phyloP scores from a whole-genome alignment of 2,329 filamentous ascomycete genomes.

The Ophiostoma montium region DNA sequence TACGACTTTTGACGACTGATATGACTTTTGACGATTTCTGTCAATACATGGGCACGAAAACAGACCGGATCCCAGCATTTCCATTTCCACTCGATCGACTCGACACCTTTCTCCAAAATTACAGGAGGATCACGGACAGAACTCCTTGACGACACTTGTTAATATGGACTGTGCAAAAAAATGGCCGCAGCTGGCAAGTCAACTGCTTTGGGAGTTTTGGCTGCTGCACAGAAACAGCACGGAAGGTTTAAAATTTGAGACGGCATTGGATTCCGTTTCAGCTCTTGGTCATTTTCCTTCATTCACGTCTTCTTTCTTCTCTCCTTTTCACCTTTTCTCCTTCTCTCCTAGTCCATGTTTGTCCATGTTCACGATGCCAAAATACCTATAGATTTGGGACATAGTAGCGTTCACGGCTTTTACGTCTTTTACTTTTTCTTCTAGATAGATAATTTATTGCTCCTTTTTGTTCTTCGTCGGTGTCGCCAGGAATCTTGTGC shows the following conservation, averaged over 20 bases:
- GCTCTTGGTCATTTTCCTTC: not conserved
- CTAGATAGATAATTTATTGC: not conserved
- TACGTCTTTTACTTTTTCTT: not conserved
- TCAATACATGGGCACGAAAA: not conserved
- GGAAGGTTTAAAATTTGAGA: too few species aligned
- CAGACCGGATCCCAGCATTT: not conserved
- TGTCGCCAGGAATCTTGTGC: too few species aligned
- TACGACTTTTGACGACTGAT: not conserved
- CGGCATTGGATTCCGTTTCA: not conserved
- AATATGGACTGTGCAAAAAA: too few species aligned
- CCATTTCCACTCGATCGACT: not conserved
- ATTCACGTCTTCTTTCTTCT: not conserved
- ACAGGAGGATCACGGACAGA: too few species aligned
- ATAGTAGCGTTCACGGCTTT: slow-evolving; percentile 3
- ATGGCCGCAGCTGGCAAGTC: too few species aligned
- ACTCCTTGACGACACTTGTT: too few species aligned
- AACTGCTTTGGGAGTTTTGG: too few species aligned
- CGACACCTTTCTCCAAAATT: not conserved
- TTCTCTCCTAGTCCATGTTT: slow-evolving; percentile 7
- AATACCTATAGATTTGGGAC: slow-evolving; percentile 12
- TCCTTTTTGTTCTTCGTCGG: not conserved
- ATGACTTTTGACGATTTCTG: not conserved
- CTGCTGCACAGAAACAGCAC: too few species aligned
- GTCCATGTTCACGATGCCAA: slow-evolving; percentile 2
- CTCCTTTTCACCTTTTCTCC: not conserved